Percentiles rank a stretch among this genome's conserved stretches.
phyloP scores from a whole-genome alignment of 1,284 basidiomycete species.

The Pascua guehoae region DNA sequence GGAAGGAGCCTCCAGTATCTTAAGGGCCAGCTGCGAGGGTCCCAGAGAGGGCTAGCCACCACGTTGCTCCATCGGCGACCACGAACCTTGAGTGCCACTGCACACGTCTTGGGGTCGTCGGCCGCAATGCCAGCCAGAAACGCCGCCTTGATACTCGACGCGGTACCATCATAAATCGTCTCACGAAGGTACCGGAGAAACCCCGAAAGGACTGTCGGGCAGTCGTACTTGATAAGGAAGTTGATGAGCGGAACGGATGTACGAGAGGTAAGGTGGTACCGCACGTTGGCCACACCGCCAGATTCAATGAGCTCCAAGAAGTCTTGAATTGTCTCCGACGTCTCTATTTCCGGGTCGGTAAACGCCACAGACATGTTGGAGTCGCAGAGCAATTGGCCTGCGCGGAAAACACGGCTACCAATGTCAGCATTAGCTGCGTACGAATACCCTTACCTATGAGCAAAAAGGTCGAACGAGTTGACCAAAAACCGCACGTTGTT shows the following conservation, averaged over 20 bases:
- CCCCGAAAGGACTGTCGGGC: not conserved
- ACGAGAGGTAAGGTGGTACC: too few relatives aligned
- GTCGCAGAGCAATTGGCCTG: not conserved
- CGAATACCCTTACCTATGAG: not conserved
- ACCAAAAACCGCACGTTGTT: conserved; percentile 3
- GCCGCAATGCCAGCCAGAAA: too few relatives aligned
- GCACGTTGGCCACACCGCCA: too few relatives aligned
- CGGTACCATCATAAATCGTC: too few relatives aligned
- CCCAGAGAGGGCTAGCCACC: too few relatives aligned
- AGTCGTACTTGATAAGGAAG: conserved; percentile 5
- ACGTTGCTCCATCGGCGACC: too few relatives aligned
- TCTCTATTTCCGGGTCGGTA: not conserved
- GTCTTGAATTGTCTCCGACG: not conserved
- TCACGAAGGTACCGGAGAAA: too few relatives aligned
- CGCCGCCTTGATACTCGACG: too few relatives aligned
- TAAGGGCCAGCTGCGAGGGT: too few relatives aligned
- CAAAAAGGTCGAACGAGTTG: not conserved
- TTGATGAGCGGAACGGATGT: not conserved
- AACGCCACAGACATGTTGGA: not conserved
- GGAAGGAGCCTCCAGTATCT: too few relatives aligned
- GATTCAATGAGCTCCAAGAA: not conserved
- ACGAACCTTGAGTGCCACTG: too few relatives aligned
- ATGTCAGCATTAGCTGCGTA: not conserved
- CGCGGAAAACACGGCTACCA: not conserved
- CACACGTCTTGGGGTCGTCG: too few relatives aligned